Evolutionary conservation across 495 filamentous ascomycete genomes (phyloP), one percentile per base, ranked within the genome.

Genomic region (Trichoderma virens): DNA sequence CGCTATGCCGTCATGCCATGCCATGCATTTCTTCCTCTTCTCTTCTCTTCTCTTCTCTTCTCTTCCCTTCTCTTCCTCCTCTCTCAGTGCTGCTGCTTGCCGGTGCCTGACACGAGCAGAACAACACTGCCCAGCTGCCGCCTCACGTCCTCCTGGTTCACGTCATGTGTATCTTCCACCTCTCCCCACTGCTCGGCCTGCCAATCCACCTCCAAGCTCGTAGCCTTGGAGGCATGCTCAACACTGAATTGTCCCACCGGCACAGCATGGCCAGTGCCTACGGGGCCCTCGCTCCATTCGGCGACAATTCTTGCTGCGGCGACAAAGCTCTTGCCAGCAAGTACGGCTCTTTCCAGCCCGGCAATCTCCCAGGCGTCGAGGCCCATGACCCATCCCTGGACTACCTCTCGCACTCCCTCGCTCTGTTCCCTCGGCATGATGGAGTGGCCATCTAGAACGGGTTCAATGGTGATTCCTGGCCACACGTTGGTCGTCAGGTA

Each of bases 91-190:
- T 5, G 14, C n/a, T 62, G 60, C 45, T 60, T 62, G 41, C 77
- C 74, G 18, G 66, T 74, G 5, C 90, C 89, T 61, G 83, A 85
- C 31, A 96, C 89, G 61, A 96, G 74, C 65, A 97, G 68, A 27
- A 97, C 80, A 41, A 90, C 88, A 74, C 90, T 93, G 23, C 93
- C 94, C 65, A 98, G 74, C 78, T 97, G 94, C 67, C 94, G 83
- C 74, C 83, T 83, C 68, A 98, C 47, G 77, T 98, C 94, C 76
- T 96, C 94, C 74, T 86, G 91, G 70, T 96, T 88, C 2, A 98
- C 94, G 84, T 98, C 94, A 76, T 98, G 95, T 45, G 92, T 96
- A 77, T 98, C 94, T 75, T 98, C 95, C 3, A 98, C 94, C 78
- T 95, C 92, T 1, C 94, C 94, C 92, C 94, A 98, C 77, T 86